Evolutionary conservation across 2,329 filamentous ascomycete species (phyloP).

Genomic region (Colletotrichum eleusines): DNA sequence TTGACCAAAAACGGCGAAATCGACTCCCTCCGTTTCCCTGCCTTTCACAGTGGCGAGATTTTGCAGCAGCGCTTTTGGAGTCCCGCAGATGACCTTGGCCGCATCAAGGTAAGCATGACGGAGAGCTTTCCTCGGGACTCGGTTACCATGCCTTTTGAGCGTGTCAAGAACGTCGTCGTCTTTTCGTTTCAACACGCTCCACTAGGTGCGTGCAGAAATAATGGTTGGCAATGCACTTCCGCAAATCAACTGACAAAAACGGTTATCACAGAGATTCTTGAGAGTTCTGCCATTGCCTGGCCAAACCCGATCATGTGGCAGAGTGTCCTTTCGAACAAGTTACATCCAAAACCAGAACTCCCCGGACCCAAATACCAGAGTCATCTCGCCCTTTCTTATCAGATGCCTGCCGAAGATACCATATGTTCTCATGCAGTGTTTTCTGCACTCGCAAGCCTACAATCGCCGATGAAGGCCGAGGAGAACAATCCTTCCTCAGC

Average conservation of each 20-base stretch:
- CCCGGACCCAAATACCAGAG: background rate
- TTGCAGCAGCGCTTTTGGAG: conserved; percentile 79
- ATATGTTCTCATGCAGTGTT: background rate
- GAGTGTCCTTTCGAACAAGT: conserved; percentile 57
- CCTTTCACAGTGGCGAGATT: conserved; percentile 76
- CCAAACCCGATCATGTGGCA: conserved; percentile 80
- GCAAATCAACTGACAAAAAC: conserved; percentile 6
- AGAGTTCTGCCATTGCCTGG: conserved; percentile 82
- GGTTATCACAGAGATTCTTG: conserved; percentile 69
- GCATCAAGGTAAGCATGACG: conserved; percentile 81
- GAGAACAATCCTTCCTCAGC: background rate
- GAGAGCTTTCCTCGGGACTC: conserved; percentile 75
- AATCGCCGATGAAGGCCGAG: background rate
- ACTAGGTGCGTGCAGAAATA: conserved; percentile 65
- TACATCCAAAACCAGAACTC: conserved; percentile 47
- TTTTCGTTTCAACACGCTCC: conserved; percentile 92
- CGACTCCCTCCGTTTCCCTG: conserved; percentile 76
- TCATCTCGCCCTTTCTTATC: background rate
- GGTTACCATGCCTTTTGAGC: conserved; percentile 67
- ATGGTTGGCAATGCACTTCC: background rate
- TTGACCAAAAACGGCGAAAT: conserved; percentile 69
- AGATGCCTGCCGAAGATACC: background rate
- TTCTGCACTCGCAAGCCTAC: background rate
- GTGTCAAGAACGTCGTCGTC: conserved; percentile 77
- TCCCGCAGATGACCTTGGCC: conserved; percentile 76